A percentile compares a stretch with the other conserved stretches of the same genome.
phyloP scores from a whole-genome alignment of 192 early-diverging fungal genomes.

The Coemansia sp. region DNA sequence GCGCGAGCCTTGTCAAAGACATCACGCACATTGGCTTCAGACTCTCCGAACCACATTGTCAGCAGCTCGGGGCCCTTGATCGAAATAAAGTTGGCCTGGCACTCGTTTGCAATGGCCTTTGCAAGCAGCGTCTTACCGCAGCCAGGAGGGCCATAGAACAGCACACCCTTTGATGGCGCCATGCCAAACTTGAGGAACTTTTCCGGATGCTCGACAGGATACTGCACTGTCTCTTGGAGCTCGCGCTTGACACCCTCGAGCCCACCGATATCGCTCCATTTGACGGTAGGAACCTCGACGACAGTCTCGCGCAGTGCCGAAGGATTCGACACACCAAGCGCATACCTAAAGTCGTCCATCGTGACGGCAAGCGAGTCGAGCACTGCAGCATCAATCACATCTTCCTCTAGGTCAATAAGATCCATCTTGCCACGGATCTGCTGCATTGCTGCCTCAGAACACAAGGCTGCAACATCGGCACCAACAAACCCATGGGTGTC shows the following conservation, averaged over 20 bases:
- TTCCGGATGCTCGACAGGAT: constrained; percentile 98
- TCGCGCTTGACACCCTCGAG: constrained; percentile 97
- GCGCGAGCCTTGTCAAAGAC: constrained; percentile 99
- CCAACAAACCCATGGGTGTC: constrained; percentile 99
- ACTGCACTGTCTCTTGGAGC: constrained; percentile 97
- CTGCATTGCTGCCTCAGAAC: constrained; percentile 99
- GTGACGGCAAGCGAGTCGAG: constrained; percentile 93
- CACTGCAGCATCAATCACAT: constrained; percentile 96
- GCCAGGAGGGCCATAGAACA: constrained; percentile 99
- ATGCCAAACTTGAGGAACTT: constrained; percentile 99
- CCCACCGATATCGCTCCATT: constrained; percentile 97
- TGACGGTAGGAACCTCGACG: constrained; percentile 92
- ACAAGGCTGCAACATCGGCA: constrained; percentile 94
- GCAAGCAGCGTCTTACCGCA: constrained; percentile 98
- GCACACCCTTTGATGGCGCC: constrained; percentile 89
- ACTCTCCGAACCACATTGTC: constrained; percentile 99
- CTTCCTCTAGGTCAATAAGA: constrained; percentile 95
- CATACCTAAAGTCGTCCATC: constrained; percentile 97
- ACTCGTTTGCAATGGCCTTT: constrained; percentile 99
- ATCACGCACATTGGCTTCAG: constrained; percentile 98
- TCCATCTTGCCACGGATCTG: constrained; percentile 99
- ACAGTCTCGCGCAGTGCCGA: constrained; percentile 98
- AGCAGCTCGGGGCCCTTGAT: constrained; percentile 99
- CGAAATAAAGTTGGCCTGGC: constrained; percentile 99
- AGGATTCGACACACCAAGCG: constrained; percentile 91